phyloP scores from a whole-genome alignment of 2,329 filamentous ascomycete genomes.

The Beauveria caledonica region DNA sequence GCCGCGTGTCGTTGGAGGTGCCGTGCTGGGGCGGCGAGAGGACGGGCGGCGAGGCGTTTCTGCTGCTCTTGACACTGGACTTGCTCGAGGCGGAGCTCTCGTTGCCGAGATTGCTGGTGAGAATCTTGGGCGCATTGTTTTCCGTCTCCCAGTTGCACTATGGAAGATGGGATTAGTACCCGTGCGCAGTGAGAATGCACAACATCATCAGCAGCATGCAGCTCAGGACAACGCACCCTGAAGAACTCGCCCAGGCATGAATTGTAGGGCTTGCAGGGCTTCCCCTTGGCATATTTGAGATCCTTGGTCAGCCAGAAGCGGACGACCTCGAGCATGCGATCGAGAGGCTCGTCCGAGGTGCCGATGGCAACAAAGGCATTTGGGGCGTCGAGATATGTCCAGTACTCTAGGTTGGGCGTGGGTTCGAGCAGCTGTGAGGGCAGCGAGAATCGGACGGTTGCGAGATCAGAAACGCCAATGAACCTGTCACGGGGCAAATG shows the following conservation, averaged over 20 bases:
- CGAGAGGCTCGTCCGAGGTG: conserved; percentile 82
- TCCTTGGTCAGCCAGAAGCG: conserved; percentile 99
- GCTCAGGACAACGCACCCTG: conserved; percentile 48
- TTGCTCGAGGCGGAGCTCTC: conserved; percentile 41
- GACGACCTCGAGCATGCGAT: conserved; percentile 89
- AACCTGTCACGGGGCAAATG: conserved; percentile 52
- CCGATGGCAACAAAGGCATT: conserved; percentile 80
- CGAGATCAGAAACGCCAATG: conserved; percentile 92
- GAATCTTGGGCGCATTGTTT: conserved; percentile 62
- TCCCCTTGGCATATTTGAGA: conserved; percentile 96
- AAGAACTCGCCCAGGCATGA: conserved; percentile 97
- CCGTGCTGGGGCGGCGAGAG: conserved; percentile 43
- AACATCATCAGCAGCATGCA: not conserved
- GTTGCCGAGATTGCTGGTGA: conserved; percentile 35
- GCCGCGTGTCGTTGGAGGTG: conserved; percentile 35
- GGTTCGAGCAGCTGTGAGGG: conserved; percentile 93
- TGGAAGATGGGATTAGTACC: not conserved
- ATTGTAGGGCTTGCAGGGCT: conserved; percentile 98
- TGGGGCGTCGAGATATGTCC: conserved; percentile 94
- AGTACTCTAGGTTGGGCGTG: conserved; percentile 95
- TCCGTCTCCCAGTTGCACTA: conserved; percentile 94
- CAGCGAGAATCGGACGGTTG: conserved; percentile 89
- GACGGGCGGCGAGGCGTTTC: conserved; percentile 39
- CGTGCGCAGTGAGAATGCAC: not conserved
- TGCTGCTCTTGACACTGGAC: conserved; percentile 28